These are phyloP conservation scores for Penicillium psychrofluorescens DNA, from an alignment of 495 filamentous ascomycete genomes.

Conservation along the genomic window DNA sequence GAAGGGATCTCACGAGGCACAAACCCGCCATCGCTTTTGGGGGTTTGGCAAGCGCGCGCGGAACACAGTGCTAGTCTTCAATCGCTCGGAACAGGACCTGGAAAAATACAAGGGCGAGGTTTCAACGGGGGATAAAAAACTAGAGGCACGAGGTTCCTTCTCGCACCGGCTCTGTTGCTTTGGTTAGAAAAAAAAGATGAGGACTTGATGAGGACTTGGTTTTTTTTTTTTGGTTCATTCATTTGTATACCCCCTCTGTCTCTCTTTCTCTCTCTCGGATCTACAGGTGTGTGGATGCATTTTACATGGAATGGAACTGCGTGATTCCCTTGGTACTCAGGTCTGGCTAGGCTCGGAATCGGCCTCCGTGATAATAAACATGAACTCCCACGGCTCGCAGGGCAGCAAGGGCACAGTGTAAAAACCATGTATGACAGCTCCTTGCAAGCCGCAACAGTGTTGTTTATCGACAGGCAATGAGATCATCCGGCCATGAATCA, in stretches of 20 bases:
- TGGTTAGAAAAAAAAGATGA: background rate
- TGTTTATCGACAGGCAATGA: no score
- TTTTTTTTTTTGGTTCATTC: no score
- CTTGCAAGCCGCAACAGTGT: background rate
- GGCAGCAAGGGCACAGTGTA: background rate
- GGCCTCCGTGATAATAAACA: no score
- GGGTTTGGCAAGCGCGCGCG: conserved; percentile 9
- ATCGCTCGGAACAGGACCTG: conserved; percentile 1
- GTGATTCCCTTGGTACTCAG: no score
- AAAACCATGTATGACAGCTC: background rate
- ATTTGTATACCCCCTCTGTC: no score
- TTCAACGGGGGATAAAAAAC: background rate
- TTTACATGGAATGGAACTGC: no score
- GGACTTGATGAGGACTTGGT: no score
- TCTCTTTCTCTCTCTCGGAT: no score
- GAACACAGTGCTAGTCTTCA: background rate
- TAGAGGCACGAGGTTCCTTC: conserved; percentile 3
- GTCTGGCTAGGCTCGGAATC: no score
- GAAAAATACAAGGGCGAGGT: conserved; percentile 1
- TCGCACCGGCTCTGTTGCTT: conserved; percentile 7
- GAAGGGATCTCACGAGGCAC: background rate
- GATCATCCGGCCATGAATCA: no score
- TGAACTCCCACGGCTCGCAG: no score
- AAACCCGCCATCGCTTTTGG: conserved; percentile 11
- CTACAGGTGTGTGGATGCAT: no score